Evolutionary conservation across 306 rosid genomes (phyloP).

Genomic region (Malus asiatica): DNA sequence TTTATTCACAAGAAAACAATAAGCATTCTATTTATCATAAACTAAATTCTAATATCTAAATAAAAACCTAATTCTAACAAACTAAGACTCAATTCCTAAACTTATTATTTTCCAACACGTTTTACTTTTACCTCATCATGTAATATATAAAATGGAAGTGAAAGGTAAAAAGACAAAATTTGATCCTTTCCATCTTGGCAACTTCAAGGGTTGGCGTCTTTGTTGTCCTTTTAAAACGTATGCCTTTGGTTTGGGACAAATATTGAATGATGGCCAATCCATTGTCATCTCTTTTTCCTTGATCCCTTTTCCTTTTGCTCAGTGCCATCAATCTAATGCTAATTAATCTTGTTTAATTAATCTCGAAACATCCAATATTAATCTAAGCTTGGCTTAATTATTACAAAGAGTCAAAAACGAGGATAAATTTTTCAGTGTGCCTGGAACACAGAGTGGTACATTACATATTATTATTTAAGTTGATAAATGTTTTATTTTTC

Average conservation of each 20-base stretch:
- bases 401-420: no score
- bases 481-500: no score
- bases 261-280: background rate
- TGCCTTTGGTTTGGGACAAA: background rate
- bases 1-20: no score
- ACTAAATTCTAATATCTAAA: no score
- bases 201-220: background rate
- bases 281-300: background rate
- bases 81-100: no score
- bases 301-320: background rate
- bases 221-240: background rate
- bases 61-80: no score
- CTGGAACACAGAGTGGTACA: rapidly evolving
- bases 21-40: no score
- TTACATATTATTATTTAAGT: no score
- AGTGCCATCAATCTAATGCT: background rate
- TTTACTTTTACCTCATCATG: background rate
- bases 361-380: background rate
- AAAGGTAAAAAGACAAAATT: background rate
- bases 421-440: no score
- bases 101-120: no score
- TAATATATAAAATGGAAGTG: background rate
- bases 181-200: background rate
- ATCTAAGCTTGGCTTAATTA: background rate
- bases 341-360: no score